Conservation (phyloP, 306 rosid genomes). For the Cercis canadensis region DNA sequence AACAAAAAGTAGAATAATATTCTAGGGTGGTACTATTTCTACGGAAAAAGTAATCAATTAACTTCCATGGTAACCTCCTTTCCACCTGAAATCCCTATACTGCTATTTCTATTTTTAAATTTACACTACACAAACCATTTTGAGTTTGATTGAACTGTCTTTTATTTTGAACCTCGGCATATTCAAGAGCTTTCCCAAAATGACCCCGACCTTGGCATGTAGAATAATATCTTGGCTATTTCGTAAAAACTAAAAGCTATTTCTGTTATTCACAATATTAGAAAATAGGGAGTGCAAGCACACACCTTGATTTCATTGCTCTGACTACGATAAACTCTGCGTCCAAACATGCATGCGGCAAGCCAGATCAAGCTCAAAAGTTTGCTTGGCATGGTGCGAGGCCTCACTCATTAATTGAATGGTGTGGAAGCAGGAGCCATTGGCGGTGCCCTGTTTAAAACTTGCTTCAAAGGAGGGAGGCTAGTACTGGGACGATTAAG, state of each 20-base stretch:
- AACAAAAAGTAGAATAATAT: constrained; percentile 34
- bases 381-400: neutral
- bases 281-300: constrained; percentile 12
- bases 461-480: constrained; percentile 24
- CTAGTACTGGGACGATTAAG: neutral
- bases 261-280: too few species aligned
- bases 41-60: constrained; percentile 24
- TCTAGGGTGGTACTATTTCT: constrained; percentile 10
- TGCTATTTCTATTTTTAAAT: neutral
- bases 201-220: too few species aligned
- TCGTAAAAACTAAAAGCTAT: too few species aligned
- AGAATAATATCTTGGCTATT: too few species aligned
- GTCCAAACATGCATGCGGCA: neutral
- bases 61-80: constrained; percentile 1
- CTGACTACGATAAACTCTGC: neutral
- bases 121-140: neutral
- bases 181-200: too few species aligned
- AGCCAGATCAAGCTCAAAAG: neutral
- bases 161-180: too few species aligned
- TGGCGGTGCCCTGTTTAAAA: constrained; percentile 25
- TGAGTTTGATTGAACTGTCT: too few species aligned
- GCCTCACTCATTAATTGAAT: too few species aligned
- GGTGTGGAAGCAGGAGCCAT: constrained; percentile 5
- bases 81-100: constrained; percentile 14
- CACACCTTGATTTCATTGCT: constrained; percentile 33